These are phyloP conservation scores for Rhizomucor miehei DNA, from an alignment of 371 early-diverging fungal species.

Conservation along the genomic window DNA sequence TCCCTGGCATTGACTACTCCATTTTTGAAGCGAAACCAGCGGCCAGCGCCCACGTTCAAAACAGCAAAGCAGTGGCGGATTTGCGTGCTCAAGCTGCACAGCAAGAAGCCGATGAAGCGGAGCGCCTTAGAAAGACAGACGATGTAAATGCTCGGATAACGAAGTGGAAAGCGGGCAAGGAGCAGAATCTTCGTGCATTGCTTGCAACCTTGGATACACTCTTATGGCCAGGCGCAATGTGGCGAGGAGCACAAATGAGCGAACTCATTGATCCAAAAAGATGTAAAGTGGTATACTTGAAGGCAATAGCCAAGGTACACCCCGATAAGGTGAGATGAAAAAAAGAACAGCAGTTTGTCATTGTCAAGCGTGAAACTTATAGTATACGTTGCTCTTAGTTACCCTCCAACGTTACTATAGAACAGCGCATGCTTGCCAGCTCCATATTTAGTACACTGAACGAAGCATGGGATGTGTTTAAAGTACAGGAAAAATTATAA, in stretches of 20 bases:
- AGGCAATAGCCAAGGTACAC: slow-evolving; percentile 90
- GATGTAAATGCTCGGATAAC: slow-evolving; percentile 69
- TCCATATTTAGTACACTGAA: slow-evolving; percentile 86
- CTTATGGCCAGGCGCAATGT: slow-evolving; percentile 73
- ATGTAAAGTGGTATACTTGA: slow-evolving; percentile 91
- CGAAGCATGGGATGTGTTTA: slow-evolving; percentile 93
- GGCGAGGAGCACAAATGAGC: slow-evolving; percentile 75
- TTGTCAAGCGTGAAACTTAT: not conserved
- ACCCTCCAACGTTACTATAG: slow-evolving; percentile 57
- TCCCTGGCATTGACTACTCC: slow-evolving; percentile 13
- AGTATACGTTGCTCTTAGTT: slow-evolving; percentile 27
- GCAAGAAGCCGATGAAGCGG: slow-evolving; percentile 75
- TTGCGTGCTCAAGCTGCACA: slow-evolving; percentile 72
- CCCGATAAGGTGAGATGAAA: slow-evolving; percentile 83
- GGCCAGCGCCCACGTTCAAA: slow-evolving; percentile 23
- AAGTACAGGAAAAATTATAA: slow-evolving; percentile 57
- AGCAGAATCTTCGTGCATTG: slow-evolving; percentile 86
- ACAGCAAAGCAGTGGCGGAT: slow-evolving; percentile 61
- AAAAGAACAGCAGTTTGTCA: not conserved
- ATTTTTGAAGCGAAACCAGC: slow-evolving; percentile 8
- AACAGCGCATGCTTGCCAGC: slow-evolving; percentile 86
- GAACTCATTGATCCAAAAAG: slow-evolving; percentile 83
- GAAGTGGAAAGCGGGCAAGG: slow-evolving; percentile 85
- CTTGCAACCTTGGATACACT: slow-evolving; percentile 80
- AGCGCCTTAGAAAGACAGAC: slow-evolving; percentile 72